Evolutionary conservation across 495 filamentous ascomycete species (phyloP).

Genomic region (Friedmanniomyces simplex): DNA sequence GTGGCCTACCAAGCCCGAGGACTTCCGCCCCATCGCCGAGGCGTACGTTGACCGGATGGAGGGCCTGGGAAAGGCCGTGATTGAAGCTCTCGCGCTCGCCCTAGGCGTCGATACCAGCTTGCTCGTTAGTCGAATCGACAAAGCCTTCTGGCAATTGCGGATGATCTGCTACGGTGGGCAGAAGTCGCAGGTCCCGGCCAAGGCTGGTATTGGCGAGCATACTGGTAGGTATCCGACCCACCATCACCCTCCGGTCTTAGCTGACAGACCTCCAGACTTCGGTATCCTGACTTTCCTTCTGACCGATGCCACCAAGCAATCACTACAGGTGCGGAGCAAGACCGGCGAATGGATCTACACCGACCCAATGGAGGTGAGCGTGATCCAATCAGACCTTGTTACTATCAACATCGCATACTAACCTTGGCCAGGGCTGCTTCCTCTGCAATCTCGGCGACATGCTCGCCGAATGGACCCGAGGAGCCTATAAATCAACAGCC

Average conservation of each 20-base stretch:
- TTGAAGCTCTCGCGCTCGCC: slow-evolving; percentile 24
- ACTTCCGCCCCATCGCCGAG: slow-evolving; percentile 19
- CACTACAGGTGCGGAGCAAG: slow-evolving; percentile 28
- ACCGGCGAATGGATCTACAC: slow-evolving; percentile 28
- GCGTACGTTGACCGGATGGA: slow-evolving; percentile 21
- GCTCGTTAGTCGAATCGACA: slow-evolving; percentile 19
- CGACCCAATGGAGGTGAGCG: slow-evolving; percentile 22
- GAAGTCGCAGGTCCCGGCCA: not conserved
- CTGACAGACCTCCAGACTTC: slow-evolving; percentile 29
- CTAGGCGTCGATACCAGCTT: slow-evolving; percentile 21
- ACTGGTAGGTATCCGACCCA: not conserved
- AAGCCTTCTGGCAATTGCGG: slow-evolving; percentile 28
- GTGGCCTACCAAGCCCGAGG: slow-evolving; percentile 22
- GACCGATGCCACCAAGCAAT: slow-evolving; percentile 27
- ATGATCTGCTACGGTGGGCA: slow-evolving; percentile 22
- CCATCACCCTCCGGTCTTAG: not conserved
- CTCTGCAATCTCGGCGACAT: slow-evolving; percentile 38
- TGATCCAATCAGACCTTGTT: not conserved
- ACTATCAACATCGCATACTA: not conserved
- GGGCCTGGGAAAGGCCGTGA: slow-evolving; percentile 19
- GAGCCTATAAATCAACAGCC: slow-evolving; percentile 28
- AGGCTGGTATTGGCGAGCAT: not conserved
- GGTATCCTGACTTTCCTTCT: slow-evolving; percentile 33
- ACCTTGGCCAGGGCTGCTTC: slow-evolving; percentile 19
- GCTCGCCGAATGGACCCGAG: slow-evolving; percentile 35